These are phyloP conservation scores for Cladophialophora immunda DNA, from an alignment of 2,329 filamentous ascomycete species.

Conservation along the genomic window DNA sequence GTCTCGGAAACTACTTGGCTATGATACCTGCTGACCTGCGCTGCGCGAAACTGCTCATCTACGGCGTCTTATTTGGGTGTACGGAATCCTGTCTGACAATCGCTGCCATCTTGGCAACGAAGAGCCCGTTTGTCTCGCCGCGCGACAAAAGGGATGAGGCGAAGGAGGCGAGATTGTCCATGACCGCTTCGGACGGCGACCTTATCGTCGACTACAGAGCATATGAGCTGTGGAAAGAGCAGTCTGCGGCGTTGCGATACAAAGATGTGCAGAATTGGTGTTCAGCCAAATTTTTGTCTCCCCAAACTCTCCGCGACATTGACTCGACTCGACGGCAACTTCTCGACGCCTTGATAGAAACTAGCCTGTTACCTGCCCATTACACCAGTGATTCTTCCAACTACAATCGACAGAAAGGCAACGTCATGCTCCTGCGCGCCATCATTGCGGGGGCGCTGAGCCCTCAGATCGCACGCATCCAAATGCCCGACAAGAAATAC, in stretches of 20 bases:
- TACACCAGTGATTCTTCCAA: constrained; percentile 60
- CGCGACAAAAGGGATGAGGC: constrained; percentile 83
- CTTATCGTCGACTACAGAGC: constrained; percentile 86
- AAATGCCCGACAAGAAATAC: constrained; percentile 96
- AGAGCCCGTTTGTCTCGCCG: constrained; percentile 85
- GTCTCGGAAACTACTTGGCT: constrained; percentile 89
- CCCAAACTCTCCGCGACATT: constrained; percentile 86
- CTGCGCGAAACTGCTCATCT: constrained; percentile 94
- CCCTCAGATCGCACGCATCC: constrained; percentile 90
- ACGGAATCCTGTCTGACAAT: constrained; percentile 88
- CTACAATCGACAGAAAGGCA: constrained; percentile 36
- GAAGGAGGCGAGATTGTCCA: constrained; percentile 76
- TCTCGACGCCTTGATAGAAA: constrained; percentile 82
- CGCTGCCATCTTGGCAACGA: constrained; percentile 83
- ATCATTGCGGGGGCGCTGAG: constrained; percentile 77
- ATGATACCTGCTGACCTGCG: constrained; percentile 94
- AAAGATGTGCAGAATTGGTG: constrained; percentile 79
- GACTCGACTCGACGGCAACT: constrained; percentile 86
- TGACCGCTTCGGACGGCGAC: constrained; percentile 82
- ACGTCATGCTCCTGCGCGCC: constrained; percentile 68
- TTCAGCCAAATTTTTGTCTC: constrained; percentile 82
- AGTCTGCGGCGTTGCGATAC: constrained; percentile 65
- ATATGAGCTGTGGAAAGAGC: constrained; percentile 81
- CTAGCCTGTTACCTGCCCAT: constrained; percentile 74
- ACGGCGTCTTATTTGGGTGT: constrained; percentile 91